Percentiles rank a stretch among this genome's conserved stretches.
phyloP scores from a whole-genome alignment of 2,329 filamentous ascomycete genomes.

The Nemania sp. region DNA sequence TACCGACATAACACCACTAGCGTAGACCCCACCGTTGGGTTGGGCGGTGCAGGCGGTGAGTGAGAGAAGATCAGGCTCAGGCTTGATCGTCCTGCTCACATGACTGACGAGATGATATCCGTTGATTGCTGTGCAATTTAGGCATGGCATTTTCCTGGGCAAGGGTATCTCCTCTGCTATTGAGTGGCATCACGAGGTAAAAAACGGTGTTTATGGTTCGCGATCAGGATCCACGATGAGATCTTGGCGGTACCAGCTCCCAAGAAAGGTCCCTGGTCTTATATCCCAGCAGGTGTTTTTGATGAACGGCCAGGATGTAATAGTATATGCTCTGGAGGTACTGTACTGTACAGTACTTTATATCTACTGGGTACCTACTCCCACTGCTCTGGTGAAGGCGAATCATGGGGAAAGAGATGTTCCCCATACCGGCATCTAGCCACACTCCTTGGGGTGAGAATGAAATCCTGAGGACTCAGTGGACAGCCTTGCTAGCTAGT shows the following conservation, averaged over 20 bases:
- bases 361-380: no score
- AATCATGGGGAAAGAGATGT: slow-evolving; percentile 13
- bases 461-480: not conserved
- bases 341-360: not conserved
- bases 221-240: slow-evolving; percentile 17
- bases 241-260: slow-evolving; percentile 15
- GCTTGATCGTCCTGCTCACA: slow-evolving; percentile 22
- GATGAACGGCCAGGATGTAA: slow-evolving; percentile 16
- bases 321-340: slow-evolving; percentile 7
- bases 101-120: slow-evolving; percentile 23
- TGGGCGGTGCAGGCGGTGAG: slow-evolving; percentile 27
- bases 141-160: slow-evolving; percentile 16
- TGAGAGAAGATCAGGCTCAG: slow-evolving; percentile 23
- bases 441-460: slow-evolving; percentile 14
- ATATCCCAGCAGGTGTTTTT: slow-evolving; percentile 6
- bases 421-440: slow-evolving; percentile 16
- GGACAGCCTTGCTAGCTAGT: not conserved
- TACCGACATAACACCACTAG: no score
- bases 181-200: slow-evolving; percentile 16
- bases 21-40: slow-evolving; percentile 24
- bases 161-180: slow-evolving; percentile 17
- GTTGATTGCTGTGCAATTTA: slow-evolving; percentile 4
- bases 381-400: slow-evolving; percentile 13
- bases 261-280: slow-evolving; percentile 8
- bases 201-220: slow-evolving; percentile 10